Conservation (phyloP, 169 alveolate species). For the Cryptosporidium ubiquitum region DNA sequence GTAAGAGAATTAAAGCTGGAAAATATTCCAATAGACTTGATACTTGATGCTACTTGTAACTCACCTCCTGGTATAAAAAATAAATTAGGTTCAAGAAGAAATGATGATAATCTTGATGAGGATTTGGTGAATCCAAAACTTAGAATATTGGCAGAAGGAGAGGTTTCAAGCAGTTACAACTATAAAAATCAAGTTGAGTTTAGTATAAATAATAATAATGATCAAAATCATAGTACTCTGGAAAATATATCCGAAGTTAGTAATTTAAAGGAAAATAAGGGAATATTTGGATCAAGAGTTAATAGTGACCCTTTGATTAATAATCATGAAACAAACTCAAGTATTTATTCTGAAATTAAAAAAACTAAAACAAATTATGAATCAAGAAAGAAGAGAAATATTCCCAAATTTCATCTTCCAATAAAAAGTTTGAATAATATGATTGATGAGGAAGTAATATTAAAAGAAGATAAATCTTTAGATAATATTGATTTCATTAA, state of each 20-base stretch:
- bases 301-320: background rate
- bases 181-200: background rate
- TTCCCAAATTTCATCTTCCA: conserved; percentile 43
- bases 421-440: background rate
- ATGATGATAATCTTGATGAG: background rate
- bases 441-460: background rate
- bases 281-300: background rate
- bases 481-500: background rate
- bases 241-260: background rate
- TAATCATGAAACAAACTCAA: background rate
- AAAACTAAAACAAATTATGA: background rate
- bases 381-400: background rate
- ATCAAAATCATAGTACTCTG: background rate
- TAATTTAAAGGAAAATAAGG: background rate
- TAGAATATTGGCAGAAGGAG: background rate
- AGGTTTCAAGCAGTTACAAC: background rate
- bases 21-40: conserved; percentile 8
- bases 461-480: background rate
- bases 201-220: too few species aligned
- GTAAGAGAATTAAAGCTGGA: conserved; percentile 9
- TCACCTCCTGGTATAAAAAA: conserved; percentile 67
- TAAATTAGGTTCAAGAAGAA: background rate
- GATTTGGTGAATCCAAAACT: background rate
- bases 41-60: conserved; percentile 46
- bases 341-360: background rate